Evolutionary conservation across 2,329 filamentous ascomycete species (phyloP).

Genomic region (Neonectria faginata): DNA sequence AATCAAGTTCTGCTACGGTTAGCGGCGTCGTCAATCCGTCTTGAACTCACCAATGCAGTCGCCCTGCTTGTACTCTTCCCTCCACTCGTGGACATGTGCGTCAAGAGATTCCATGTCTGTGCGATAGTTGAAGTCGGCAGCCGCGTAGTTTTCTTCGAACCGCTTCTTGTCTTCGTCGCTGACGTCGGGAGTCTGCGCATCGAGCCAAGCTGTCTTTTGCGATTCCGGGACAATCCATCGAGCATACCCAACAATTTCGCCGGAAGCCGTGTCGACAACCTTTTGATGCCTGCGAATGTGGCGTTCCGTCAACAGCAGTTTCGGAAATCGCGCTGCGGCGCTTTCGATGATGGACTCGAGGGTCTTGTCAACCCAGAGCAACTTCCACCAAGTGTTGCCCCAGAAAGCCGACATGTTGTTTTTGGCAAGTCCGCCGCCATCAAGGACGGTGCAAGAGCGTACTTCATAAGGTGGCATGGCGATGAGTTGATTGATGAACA

Average conservation of each 20-base stretch:
- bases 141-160: constrained; percentile 9
- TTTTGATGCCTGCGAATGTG: constrained; percentile 38
- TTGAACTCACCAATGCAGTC: constrained; percentile 23
- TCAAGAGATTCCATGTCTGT: constrained; percentile 22
- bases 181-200: constrained; percentile 33
- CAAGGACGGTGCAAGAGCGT: constrained; percentile 22
- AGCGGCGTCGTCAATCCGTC: background rate
- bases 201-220: constrained; percentile 22
- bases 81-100: constrained; percentile 27
- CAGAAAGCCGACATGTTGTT: constrained; percentile 38
- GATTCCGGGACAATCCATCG: constrained; percentile 34
- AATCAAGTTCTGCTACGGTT: constrained; percentile 34
- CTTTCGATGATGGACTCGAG: constrained; percentile 30
- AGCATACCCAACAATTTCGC: constrained; percentile 41
- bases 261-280: constrained; percentile 32
- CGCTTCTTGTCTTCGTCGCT: constrained; percentile 1
- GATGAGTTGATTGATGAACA: no score
- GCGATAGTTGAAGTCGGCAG: constrained; percentile 15
- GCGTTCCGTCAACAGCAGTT: constrained; percentile 33
- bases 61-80: constrained; percentile 26
- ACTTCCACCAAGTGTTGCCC: constrained; percentile 38
- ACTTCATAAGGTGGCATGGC: constrained; percentile 22
- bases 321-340: constrained; percentile 29
- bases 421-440: constrained; percentile 26
- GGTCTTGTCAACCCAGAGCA: constrained; percentile 28